Conservation (phyloP, 2,329 filamentous ascomycete genomes). For the Curvularia lunata region DNA sequence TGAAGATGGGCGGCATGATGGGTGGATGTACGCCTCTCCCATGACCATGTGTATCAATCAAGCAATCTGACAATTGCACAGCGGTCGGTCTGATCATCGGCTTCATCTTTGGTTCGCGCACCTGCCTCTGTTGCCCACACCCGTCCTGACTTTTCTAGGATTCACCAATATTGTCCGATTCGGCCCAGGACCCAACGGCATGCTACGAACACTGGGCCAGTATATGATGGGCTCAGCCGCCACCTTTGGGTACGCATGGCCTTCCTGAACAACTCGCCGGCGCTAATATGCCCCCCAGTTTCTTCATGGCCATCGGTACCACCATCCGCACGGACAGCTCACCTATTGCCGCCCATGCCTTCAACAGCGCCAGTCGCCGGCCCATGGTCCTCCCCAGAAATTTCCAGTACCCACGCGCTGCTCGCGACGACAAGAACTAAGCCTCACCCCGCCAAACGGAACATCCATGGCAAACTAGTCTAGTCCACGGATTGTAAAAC, state of each 20-base stretch:
- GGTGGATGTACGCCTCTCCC: conserved; percentile 78
- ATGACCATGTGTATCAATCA: background rate
- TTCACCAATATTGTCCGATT: conserved; percentile 95
- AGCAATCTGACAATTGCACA: conserved; percentile 51
- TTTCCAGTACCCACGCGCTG: conserved; percentile 36
- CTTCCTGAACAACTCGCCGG: background rate
- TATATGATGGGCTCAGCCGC: conserved; percentile 96
- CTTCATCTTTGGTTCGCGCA: conserved; percentile 84
- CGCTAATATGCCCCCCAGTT: conserved; percentile 57
- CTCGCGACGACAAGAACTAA: conserved; percentile 41
- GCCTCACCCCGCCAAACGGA: background rate
- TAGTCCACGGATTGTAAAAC: conserved; percentile 24
- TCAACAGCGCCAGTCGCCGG: conserved; percentile 70
- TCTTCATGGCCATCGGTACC: conserved; percentile 99
- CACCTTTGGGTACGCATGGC: conserved; percentile 80
- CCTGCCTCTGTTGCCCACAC: background rate
- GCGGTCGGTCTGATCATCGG: conserved; percentile 96
- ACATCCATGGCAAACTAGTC: background rate
- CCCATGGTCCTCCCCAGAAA: conserved; percentile 69
- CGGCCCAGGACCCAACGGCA: conserved; percentile 89
- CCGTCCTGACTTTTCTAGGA: conserved; percentile 60
- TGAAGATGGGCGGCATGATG: conserved; percentile 99
- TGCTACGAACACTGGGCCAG: conserved; percentile 92
- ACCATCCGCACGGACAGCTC: conserved; percentile 93
- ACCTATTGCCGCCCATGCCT: conserved; percentile 75